Base-by-base conservation (phyloP, 106 monocot genomes). In the Allium fistulosum region DNA sequence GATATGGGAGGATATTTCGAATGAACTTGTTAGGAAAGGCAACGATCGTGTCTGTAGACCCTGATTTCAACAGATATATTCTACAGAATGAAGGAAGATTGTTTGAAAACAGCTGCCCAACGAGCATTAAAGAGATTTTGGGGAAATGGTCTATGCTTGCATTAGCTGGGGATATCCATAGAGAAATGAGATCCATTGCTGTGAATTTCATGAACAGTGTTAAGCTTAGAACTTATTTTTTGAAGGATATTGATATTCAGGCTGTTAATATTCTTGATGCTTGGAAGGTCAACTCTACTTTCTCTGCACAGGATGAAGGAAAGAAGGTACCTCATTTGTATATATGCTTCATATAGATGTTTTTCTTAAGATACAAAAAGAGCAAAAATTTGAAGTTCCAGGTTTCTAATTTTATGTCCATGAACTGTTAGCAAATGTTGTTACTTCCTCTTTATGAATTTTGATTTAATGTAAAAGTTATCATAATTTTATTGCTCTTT, bases 1-100 rank as follows among this genome's bases (percentile, higher is more conserved):
- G 82, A 66, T 59, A 83, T 15, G 86, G 83, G 37, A 80, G 57
- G 63, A 71, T 83, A 12, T 87, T 80, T 61, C 69, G 22, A 69
- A 73, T 72, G 63, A 76, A 69, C 46, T 49, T 87, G 45, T 27
- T 83, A 11, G 76, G 77, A 10, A 69, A 74, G 65, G 58, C 68
- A 65, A 76, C 80, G 12, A 53, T 86, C 6, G 68, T 86, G 48
- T 86, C 86, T 26, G 73, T 65, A 0, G 82, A 86, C 47, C 65
- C 69, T 3, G 79, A 79, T 49, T 58, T 86, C 17, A 86, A 76
- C 66, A 58, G 67, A 15, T 83, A 70, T 59, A 72, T 83, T 47
- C 69, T 87, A 17, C 69, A 83, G 61, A 77, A 65, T 46, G 83
- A 83, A 46, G 79, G 74, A 59, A 69, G 58, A 79, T 26, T 83